Percentiles rank a stretch among this genome's conserved stretches.
phyloP scores from a whole-genome alignment of 768 basidiomycete species.

The Tylopilus intermedius region DNA sequence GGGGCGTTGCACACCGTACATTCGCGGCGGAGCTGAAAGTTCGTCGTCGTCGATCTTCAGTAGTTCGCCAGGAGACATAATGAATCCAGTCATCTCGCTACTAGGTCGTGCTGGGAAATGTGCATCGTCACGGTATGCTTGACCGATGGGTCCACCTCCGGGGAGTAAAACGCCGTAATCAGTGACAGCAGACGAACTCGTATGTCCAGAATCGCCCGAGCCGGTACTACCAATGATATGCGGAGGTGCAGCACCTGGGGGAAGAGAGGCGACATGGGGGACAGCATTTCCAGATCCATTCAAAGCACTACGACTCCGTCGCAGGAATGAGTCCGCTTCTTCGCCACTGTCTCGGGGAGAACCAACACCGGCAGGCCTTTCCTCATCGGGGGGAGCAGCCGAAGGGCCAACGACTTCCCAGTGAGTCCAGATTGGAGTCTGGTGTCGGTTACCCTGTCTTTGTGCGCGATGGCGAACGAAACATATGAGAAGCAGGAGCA shows the following conservation, averaged over 20 bases:
- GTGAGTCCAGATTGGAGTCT: conserved; percentile 38
- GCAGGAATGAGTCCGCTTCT: conserved; percentile 63
- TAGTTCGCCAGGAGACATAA: conserved; percentile 35
- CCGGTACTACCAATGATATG: conserved; percentile 36
- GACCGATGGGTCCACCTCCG: conserved; percentile 30
- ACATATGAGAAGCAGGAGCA: conserved; percentile 44
- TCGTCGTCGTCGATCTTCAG: conserved; percentile 34
- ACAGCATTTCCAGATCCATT: conserved; percentile 14
- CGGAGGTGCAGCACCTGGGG: conserved; percentile 31
- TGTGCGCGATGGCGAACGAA: conserved; percentile 29
- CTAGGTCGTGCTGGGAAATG: conserved; percentile 25
- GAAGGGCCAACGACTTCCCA: conserved; percentile 39
- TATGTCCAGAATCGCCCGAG: conserved; percentile 36
- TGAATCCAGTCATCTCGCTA: conserved; percentile 31
- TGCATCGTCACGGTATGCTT: conserved; percentile 26
- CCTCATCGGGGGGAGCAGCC: conserved; percentile 22
- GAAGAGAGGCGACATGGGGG: conserved; percentile 26
- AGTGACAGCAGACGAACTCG: conserved; percentile 37
- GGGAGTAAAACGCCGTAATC: conserved; percentile 33
- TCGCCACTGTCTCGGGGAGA: conserved; percentile 67
- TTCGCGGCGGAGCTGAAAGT: conserved; percentile 23
- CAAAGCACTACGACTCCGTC: conserved; percentile 27
- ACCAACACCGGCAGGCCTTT: conserved; percentile 53
- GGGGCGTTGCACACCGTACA: conserved; percentile 21
- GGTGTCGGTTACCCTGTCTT: conserved; percentile 15